Base-by-base conservation (phyloP, 371 early-diverging fungal species). In the Batkoa obscura region DNA sequence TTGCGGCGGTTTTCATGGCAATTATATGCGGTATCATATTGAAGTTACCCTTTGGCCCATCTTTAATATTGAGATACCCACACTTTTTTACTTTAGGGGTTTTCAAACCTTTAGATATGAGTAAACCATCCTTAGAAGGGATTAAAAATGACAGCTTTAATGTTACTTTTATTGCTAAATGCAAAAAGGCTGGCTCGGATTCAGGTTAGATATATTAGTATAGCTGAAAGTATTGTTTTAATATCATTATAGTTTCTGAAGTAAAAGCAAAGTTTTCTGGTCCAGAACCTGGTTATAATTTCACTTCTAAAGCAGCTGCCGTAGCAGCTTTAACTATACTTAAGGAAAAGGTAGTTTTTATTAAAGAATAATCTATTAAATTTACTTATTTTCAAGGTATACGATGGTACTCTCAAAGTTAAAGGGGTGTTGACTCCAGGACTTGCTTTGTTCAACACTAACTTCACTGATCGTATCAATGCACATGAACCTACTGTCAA, bases 261-360 rank as follows among this genome's bases (percentile, higher is more conserved):
- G 34, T 50, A 13, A 36, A 35, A 12, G 51, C 51, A 17, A 36
- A 32, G 13, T 50, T 50, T 35, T 13, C 17, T 13, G 51, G 51
- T 6, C 51, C 51, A 8, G 31, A 50, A 13, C 32, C 51, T 9
- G 51, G 51, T 13, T 50, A 50, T 30, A 36, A 32, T 12, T 50
- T 50, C 15, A 50, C 51, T 15, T 50, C 51, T 13, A 50, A 32
- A 15, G 23, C 35, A 8, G 51, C 34, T 50, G 51, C 15, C 6
- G n/a, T 35, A 36, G 23, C 51, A 12, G 51, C 51, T 3, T 50
- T 50, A 35, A 50, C 51, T 50, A 35, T 50, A 32, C 15, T 50
- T 13, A 35, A 31, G 13, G 34, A 17, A 17, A 50, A 50, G 51
- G 51, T 50, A 50, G 34, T 12, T 35, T 47, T 23, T 47, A 15